These are phyloP conservation scores for Pyricularia sp. DNA, from an alignment of 2,329 filamentous ascomycete species.

Conservation along the genomic window DNA sequence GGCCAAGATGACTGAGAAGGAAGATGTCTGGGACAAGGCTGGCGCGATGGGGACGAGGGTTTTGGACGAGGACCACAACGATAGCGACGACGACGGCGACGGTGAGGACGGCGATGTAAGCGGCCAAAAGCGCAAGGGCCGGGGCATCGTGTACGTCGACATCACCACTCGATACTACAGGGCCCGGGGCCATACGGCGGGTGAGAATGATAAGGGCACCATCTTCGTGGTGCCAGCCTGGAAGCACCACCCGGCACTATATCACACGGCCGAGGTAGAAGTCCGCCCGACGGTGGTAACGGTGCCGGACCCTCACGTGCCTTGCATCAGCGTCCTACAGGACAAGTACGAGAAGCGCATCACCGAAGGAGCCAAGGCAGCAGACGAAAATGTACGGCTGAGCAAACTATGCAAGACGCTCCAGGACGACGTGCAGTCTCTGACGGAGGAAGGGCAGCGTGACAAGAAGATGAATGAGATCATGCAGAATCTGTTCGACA, in stretches of 20 bases:
- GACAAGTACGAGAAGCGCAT: conserved; percentile 9
- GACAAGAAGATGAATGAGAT: conserved; percentile 9
- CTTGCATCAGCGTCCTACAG: conserved; percentile 22
- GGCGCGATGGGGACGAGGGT: conserved; percentile 29
- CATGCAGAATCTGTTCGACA: conserved; percentile 5
- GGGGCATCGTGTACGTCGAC: conserved; percentile 35
- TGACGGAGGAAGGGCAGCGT: conserved; percentile 5
- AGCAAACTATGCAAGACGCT: conserved; percentile 3
- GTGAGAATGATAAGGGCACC: conserved; percentile 18
- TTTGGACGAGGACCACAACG: conserved; percentile 10
- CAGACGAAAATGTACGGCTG: conserved; percentile 1
- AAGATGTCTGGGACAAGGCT: conserved; percentile 19
- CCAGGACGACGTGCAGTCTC: conserved; percentile 5
- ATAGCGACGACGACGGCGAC: no score
- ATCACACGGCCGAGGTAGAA: conserved; percentile 31
- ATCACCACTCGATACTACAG: conserved; percentile 39
- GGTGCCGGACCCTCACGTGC: conserved; percentile 12
- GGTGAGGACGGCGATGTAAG: conserved; percentile 12
- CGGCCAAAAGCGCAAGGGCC: conserved; percentile 7
- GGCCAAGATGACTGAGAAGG: conserved; percentile 21
- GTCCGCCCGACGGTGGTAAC: conserved; percentile 24
- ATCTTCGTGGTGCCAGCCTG: conserved; percentile 41
- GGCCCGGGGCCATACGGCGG: conserved; percentile 12
- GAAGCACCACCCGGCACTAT: conserved; percentile 29
- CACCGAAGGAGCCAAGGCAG: conserved; percentile 4